These are phyloP conservation scores for Penicillium digitatum DNA, from an alignment of 2,329 filamentous ascomycete genomes.

Conservation along the genomic window DNA sequence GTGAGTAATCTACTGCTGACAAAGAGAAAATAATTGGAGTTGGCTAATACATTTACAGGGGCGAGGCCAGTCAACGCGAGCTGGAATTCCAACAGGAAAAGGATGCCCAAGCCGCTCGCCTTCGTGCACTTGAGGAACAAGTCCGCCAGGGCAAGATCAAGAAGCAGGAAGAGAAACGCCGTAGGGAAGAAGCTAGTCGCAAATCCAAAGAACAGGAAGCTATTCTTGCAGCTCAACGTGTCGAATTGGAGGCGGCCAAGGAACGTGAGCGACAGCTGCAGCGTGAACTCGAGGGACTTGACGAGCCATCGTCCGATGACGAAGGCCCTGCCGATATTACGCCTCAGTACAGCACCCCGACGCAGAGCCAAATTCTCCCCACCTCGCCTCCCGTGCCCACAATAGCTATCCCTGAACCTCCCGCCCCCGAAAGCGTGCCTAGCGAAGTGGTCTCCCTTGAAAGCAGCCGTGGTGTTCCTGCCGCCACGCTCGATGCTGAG, in stretches of 20 bases:
- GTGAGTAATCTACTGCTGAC: constrained; percentile 56
- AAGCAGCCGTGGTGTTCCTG: constrained; percentile 49
- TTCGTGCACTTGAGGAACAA: constrained; percentile 88
- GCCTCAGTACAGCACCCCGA: constrained; percentile 57
- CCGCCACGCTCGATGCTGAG: constrained; percentile 62
- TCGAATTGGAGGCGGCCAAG: constrained; percentile 85
- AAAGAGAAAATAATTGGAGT: neutral
- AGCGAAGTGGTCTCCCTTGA: constrained; percentile 49
- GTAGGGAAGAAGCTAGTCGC: constrained; percentile 80
- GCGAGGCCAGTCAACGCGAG: constrained; percentile 70
- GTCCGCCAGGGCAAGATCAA: constrained; percentile 89
- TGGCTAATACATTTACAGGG: constrained; percentile 49
- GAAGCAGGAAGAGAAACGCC: constrained; percentile 93
- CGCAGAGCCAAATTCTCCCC: constrained; percentile 54
- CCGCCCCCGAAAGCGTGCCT: constrained; percentile 48
- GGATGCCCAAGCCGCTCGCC: constrained; percentile 73
- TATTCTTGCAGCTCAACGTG: constrained; percentile 76
- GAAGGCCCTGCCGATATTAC: constrained; percentile 70
- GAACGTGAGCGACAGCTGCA: constrained; percentile 88
- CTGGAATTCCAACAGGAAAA: constrained; percentile 75
- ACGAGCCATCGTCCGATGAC: constrained; percentile 75
- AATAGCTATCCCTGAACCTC: constrained; percentile 23
- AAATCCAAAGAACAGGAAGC: constrained; percentile 86
- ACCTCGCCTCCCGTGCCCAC: constrained; percentile 32
- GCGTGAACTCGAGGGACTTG: constrained; percentile 74